A percentile compares a stretch with the other conserved stretches of the same genome.
phyloP scores from a whole-genome alignment of 2,329 filamentous ascomycete species.

The Penicillium vulpinum region DNA sequence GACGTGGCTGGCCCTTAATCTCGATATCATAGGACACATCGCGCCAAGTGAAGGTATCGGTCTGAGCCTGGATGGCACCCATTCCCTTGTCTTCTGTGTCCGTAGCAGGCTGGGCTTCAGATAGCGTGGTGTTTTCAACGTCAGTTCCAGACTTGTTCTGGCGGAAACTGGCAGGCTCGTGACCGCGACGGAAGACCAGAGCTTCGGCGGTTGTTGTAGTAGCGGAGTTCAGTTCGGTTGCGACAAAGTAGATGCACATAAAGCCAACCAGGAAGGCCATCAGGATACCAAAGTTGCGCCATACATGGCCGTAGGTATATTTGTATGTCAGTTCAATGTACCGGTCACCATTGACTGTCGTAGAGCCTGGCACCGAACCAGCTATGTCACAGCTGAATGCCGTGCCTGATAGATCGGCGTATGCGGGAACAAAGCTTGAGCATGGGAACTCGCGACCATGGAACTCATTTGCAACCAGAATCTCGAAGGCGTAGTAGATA shows the following conservation, averaged over 20 bases:
- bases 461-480: constrained; percentile 83
- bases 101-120: background rate
- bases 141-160: constrained; percentile 8
- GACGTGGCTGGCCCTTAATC: constrained; percentile 71
- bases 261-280: constrained; percentile 64
- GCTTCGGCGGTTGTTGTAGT: constrained; percentile 75
- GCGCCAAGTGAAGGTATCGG: constrained; percentile 78
- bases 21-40: constrained; percentile 75
- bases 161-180: constrained; percentile 19
- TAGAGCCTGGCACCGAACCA: constrained; percentile 56
- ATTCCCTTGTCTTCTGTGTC: constrained; percentile 5
- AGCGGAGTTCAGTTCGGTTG: constrained; percentile 49
- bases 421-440: constrained; percentile 48
- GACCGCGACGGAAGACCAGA: constrained; percentile 68
- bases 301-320: constrained; percentile 61
- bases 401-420: constrained; percentile 36
- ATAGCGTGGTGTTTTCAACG: constrained; percentile 51
- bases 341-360: constrained; percentile 58
- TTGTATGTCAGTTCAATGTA: constrained; percentile 57
- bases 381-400: constrained; percentile 58
- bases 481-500: constrained; percentile 76
- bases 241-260: constrained; percentile 59
- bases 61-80: constrained; percentile 57
- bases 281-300: constrained; percentile 70
- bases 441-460: constrained; percentile 60